These are phyloP conservation scores for Sphenostylis stenocarpa DNA, from an alignment of 306 rosid genomes.

Conservation along the genomic window DNA sequence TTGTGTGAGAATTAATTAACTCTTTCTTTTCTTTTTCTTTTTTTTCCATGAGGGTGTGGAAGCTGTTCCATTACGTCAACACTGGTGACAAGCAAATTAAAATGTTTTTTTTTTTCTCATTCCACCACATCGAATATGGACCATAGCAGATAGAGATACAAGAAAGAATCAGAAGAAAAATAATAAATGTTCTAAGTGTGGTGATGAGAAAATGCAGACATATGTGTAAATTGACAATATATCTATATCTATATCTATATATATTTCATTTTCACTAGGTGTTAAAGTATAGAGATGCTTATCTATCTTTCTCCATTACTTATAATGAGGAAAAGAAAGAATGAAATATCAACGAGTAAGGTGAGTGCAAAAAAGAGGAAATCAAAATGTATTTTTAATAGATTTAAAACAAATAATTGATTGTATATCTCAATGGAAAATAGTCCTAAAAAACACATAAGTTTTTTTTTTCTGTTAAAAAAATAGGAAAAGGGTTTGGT, in stretches of 20 bases:
- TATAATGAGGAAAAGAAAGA: background rate
- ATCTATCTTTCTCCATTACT: no score
- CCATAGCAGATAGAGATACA: background rate
- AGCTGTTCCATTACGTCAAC: slow-evolving; percentile 22
- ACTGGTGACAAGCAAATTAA: background rate
- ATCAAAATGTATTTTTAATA: background rate
- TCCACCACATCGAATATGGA: background rate
- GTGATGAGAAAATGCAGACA: no score
- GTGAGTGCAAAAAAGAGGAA: background rate
- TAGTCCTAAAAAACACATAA: no score
- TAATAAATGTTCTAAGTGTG: no score
- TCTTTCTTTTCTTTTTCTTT: no score
- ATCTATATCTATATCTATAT: background rate
- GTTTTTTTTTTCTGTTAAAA: no score
- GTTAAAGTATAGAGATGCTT: no score
- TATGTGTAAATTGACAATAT: no score
- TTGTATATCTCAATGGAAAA: no score
- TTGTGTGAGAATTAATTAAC: background rate
- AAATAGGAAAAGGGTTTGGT: background rate
- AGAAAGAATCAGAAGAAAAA: background rate
- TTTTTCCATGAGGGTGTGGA: background rate
- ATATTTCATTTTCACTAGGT: no score
- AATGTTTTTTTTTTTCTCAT: background rate
- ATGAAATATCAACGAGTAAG: background rate
- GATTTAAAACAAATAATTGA: no score